Conservation (phyloP, 352 stramenopile genomes). For the Blastocystis sp. region DNA sequence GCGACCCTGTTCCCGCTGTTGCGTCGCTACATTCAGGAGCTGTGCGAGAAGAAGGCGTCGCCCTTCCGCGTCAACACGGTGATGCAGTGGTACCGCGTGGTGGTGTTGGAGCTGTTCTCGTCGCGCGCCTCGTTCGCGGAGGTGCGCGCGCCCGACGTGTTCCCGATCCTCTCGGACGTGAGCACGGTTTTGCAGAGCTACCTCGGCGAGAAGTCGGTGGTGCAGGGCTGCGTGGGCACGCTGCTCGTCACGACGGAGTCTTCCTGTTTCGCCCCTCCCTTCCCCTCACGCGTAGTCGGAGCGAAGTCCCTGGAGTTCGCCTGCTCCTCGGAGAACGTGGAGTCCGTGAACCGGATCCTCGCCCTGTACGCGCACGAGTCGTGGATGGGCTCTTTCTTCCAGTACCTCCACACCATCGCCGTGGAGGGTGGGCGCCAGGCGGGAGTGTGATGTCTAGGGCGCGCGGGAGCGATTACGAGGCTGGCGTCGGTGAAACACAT, state of each 20-base stretch:
- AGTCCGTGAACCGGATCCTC: not conserved
- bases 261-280: not conserved
- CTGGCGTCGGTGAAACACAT: conserved; percentile 7
- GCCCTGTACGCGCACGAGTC: not conserved
- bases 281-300: not conserved
- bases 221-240: conserved; percentile 14
- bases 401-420: not conserved
- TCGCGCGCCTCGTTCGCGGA: not conserved
- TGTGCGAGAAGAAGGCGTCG: not conserved
- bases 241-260: conserved; percentile 3
- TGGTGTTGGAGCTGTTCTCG: not conserved
- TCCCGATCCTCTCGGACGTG: not conserved
- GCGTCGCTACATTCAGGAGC: not conserved
- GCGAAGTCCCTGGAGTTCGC: not conserved
- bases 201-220: not conserved
- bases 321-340: not conserved
- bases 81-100: not conserved
- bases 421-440: not conserved
- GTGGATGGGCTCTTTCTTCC: not conserved
- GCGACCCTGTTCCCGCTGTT: not conserved
- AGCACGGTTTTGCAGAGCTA: not conserved
- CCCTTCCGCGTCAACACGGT: not conserved
- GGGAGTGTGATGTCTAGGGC: not conserved
- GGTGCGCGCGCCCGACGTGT: not conserved
- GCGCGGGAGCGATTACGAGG: too few species aligned